These are phyloP conservation scores for Parascedosporium putredinis DNA, from an alignment of 2,329 filamentous ascomycete species.

Conservation along the genomic window DNA sequence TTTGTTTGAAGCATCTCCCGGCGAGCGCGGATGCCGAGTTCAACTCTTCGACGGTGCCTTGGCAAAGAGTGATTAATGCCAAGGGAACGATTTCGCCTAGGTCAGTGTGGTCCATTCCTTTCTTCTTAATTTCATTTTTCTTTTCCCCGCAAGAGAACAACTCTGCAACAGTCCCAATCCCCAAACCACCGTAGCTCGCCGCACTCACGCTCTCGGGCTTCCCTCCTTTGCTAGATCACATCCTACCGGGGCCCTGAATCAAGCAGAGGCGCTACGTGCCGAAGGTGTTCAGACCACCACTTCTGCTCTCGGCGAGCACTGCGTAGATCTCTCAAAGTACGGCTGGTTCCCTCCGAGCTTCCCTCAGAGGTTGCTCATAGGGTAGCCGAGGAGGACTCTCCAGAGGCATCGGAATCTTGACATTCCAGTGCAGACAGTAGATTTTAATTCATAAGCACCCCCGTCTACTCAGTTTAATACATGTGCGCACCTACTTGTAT, in stretches of 20 bases:
- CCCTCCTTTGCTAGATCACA: not conserved
- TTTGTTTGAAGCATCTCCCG: conserved; percentile 81
- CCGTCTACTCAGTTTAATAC: too few species aligned
- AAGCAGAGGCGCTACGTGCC: conserved; percentile 36
- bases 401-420: not conserved
- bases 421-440: too few species aligned
- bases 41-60: conserved; percentile 73
- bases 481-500: too few species aligned
- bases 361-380: conserved; percentile 37
- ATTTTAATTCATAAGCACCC: too few species aligned
- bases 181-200: not conserved
- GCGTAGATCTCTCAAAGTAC: conserved; percentile 38
- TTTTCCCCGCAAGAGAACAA: not conserved
- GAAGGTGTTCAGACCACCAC: conserved; percentile 43
- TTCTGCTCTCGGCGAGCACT: conserved; percentile 39
- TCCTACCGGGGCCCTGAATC: conserved; percentile 30
- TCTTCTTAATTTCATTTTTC: not conserved
- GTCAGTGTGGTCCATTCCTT: too few species aligned
- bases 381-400: conserved; percentile 9
- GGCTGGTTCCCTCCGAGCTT: conserved; percentile 45
- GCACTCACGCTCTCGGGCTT: not conserved
- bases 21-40: conserved; percentile 41
- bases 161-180: not conserved
- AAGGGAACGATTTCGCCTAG: conserved; percentile 79
- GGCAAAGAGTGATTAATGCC: conserved; percentile 86